Evolutionary conservation across 768 basidiomycete genomes (phyloP).

Genomic region (Pulveroboletus sp.): DNA sequence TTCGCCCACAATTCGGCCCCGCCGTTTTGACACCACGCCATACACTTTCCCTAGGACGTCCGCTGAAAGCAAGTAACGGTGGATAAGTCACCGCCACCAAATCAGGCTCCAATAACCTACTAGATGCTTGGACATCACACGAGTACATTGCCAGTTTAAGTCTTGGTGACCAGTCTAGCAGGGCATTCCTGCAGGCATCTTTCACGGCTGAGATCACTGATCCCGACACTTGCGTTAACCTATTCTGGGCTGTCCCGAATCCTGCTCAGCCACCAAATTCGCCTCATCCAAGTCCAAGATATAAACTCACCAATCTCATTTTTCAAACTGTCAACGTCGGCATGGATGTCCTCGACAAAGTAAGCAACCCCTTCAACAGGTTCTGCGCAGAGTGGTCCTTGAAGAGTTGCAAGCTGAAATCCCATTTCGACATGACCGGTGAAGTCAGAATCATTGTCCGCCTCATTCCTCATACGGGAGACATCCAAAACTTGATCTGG

Average conservation of each 20-base stretch:
- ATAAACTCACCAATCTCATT: slow-evolving; percentile 60
- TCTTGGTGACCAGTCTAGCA: slow-evolving; percentile 96
- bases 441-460: slow-evolving; percentile 49
- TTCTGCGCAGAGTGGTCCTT: slow-evolving; percentile 93
- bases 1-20: slow-evolving; percentile 90
- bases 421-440: slow-evolving; percentile 85
- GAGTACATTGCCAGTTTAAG: slow-evolving; percentile 98
- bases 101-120: slow-evolving; percentile 44
- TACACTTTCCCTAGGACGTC: slow-evolving; percentile 98
- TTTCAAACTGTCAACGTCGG: slow-evolving; percentile 54
- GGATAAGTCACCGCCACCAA: slow-evolving; percentile 7
- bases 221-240: slow-evolving; percentile 80
- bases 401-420: slow-evolving; percentile 91
- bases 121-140: slow-evolving; percentile 97
- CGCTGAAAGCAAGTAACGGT: slow-evolving; percentile 41
- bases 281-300: slow-evolving; percentile 1
- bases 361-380: slow-evolving; percentile 92
- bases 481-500: slow-evolving; percentile 33
- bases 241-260: slow-evolving; percentile 58
- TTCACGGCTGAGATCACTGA: slow-evolving; percentile 84
- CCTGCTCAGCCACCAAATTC: slow-evolving; percentile 10
- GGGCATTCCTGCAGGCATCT: slow-evolving; percentile 84
- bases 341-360: slow-evolving; percentile 73
- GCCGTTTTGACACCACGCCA: slow-evolving; percentile 85
- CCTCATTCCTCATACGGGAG: slow-evolving; percentile 31